A percentile compares a stretch with the other conserved stretches of the same genome.
Evolutionary conservation across 2,329 filamentous ascomycete genomes (phyloP).

Genomic region (Hymenoscyphus occultus): DNA sequence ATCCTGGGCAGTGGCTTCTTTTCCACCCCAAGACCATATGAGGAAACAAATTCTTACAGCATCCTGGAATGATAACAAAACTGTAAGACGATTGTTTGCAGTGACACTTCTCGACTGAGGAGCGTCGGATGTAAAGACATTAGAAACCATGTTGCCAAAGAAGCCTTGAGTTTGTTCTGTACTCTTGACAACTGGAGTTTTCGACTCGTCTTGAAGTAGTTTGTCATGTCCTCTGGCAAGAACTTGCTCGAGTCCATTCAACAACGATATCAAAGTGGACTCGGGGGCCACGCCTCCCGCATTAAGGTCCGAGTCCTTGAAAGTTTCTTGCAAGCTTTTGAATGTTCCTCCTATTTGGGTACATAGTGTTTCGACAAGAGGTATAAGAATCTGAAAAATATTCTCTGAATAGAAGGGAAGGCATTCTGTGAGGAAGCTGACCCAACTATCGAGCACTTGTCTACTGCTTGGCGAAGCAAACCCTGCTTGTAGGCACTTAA

Average conservation of each 20-base stretch:
- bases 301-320: conserved; percentile 44
- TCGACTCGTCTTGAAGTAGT: conserved; percentile 72
- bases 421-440: conserved; percentile 77
- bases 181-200: conserved; percentile 65
- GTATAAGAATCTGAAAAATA: conserved; percentile 87
- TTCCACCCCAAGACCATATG: conserved; percentile 91
- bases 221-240: conserved; percentile 84
- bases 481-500: conserved; percentile 80
- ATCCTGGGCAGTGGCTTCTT: conserved; percentile 61
- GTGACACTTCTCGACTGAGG: conserved; percentile 75
- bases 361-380: conserved; percentile 86
- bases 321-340: conserved; percentile 63
- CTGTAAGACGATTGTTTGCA: conserved; percentile 91
- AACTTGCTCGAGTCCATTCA: conserved; percentile 92
- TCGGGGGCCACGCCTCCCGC: conserved; percentile 52
- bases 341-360: conserved; percentile 73
- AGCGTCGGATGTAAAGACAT: conserved; percentile 78
- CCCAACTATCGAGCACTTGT: conserved; percentile 85
- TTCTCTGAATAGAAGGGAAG: conserved; percentile 79
- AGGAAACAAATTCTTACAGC: conserved; percentile 86
- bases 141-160: conserved; percentile 92
- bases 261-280: conserved; percentile 73
- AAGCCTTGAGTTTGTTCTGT: conserved; percentile 83
- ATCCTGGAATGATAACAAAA: conserved; percentile 95
- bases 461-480: conserved; percentile 73